A percentile compares a stretch with the other conserved stretches of the same genome.
phyloP scores from a whole-genome alignment of 345 rosid genomes.

The Cardiospermum halicacabum region DNA sequence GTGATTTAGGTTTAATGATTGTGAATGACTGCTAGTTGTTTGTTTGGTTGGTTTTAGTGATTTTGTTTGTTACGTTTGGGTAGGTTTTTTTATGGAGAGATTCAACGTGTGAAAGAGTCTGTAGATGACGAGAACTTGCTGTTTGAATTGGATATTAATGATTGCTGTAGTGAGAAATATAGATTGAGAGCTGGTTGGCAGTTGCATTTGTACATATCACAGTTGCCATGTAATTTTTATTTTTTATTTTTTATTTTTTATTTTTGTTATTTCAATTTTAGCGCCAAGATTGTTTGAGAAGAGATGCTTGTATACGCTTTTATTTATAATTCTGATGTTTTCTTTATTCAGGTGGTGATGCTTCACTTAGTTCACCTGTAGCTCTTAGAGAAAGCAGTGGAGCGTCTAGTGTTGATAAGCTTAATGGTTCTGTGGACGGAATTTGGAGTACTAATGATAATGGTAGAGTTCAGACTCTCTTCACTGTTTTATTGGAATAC shows the following conservation, averaged over 20 bases:
- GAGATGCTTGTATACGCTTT: neutral
- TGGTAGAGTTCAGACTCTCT: constrained; percentile 6
- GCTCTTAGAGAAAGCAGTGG: constrained; percentile 23
- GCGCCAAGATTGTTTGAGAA: neutral
- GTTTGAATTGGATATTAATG: constrained; percentile 33
- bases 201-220: constrained; percentile 80
- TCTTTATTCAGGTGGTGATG: constrained; percentile 55
- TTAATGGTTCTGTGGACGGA: constrained; percentile 8
- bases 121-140: constrained; percentile 24
- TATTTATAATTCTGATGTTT: constrained; percentile 1
- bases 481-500: neutral
- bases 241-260: no score
- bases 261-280: neutral
- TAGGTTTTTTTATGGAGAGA: constrained; percentile 73
- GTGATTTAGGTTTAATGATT: neutral
- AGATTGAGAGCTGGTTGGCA: constrained; percentile 56
- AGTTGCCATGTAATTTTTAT: constrained; percentile 73
- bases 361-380: constrained; percentile 39
- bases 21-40: neutral
- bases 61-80: constrained; percentile 4
- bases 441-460: constrained; percentile 20
- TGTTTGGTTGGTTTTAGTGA: neutral
- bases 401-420: constrained; percentile 11
- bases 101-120: constrained; percentile 35
- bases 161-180: constrained; percentile 30